Evolutionary conservation across 768 basidiomycete species (phyloP).

Genomic region (Mycena epipterygia): DNA sequence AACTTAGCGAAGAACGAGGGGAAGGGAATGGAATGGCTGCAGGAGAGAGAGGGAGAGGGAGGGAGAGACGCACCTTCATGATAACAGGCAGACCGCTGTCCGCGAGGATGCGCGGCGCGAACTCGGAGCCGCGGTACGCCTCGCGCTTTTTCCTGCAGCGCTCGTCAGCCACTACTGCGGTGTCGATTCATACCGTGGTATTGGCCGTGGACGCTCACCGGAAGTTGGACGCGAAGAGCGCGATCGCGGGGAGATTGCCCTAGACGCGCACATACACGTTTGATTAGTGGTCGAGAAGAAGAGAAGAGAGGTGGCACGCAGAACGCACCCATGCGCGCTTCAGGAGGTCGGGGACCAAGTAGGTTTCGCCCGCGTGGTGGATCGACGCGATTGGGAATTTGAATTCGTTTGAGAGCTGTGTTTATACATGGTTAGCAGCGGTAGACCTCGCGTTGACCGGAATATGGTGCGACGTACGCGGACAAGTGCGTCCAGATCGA

Average conservation of each 20-base stretch:
- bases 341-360: constrained; percentile 82
- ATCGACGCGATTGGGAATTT: constrained; percentile 81
- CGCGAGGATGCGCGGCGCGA: constrained; percentile 78
- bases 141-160: constrained; percentile 58
- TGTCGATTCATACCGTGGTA: background rate
- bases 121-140: constrained; percentile 78
- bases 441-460: background rate
- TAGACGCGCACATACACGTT: constrained; percentile 11
- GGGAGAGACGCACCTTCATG: constrained; percentile 68
- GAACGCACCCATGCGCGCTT: constrained; percentile 73
- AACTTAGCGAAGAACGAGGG: too few relatives aligned
- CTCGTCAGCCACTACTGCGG: too few relatives aligned
- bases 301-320: too few relatives aligned
- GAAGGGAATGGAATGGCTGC: background rate
- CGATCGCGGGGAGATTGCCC: constrained; percentile 73
- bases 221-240: constrained; percentile 78
- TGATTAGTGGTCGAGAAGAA: too few relatives aligned
- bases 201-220: constrained; percentile 44
- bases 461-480: constrained; percentile 58
- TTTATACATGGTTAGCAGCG: background rate
- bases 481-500: constrained; percentile 77
- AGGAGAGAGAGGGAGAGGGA: background rate
- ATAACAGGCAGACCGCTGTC: constrained; percentile 76
- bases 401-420: constrained; percentile 85
- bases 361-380: constrained; percentile 86